Percentiles rank a stretch among this genome's conserved stretches.
These are phyloP conservation scores for Metschnikowia borealis DNA, from an alignment of 805 yeast species.

Conservation along the genomic window DNA sequence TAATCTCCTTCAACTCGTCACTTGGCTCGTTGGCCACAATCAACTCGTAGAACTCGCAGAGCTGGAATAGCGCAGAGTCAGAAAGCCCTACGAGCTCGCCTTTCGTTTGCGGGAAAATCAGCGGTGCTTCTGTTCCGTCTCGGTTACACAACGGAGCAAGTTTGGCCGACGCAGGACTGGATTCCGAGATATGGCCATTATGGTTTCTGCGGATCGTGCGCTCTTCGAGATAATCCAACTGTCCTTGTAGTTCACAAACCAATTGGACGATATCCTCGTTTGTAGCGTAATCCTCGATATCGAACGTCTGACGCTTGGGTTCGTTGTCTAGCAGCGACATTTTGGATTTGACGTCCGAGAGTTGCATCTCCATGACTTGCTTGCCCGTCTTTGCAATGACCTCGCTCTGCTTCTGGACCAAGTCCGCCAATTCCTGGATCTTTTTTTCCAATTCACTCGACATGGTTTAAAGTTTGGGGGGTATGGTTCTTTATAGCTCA, in stretches of 20 bases:
- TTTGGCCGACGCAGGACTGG: slow-evolving; percentile 28
- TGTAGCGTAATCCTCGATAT: slow-evolving; percentile 60
- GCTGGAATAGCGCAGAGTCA: slow-evolving; percentile 44
- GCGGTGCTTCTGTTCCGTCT: slow-evolving; percentile 69
- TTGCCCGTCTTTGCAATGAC: slow-evolving; percentile 75
- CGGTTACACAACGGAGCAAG: slow-evolving; percentile 71
- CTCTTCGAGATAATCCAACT: slow-evolving; percentile 74
- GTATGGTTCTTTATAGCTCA: too few species aligned
- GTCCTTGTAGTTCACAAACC: slow-evolving; percentile 87
- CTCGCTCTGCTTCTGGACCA: slow-evolving; percentile 62
- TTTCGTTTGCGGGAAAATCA: slow-evolving; percentile 55
- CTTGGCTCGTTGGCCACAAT: slow-evolving; percentile 38
- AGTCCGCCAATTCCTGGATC: slow-evolving; percentile 47
- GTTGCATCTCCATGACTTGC: slow-evolving; percentile 67
- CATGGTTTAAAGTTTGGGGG: background rate
- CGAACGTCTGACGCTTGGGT: slow-evolving; percentile 24
- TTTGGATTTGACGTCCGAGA: slow-evolving; percentile 44
- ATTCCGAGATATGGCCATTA: slow-evolving; percentile 49
- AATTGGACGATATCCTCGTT: slow-evolving; percentile 82
- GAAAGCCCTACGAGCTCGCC: slow-evolving; percentile 47
- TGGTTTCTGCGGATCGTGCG: slow-evolving; percentile 67
- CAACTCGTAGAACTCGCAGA: slow-evolving; percentile 73
- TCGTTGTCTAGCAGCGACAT: slow-evolving; percentile 14
- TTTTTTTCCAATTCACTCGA: slow-evolving; percentile 22
- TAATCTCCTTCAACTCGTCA: slow-evolving; percentile 12